phyloP scores from a whole-genome alignment of 345 rosid species.

The Passiflora organensis region DNA sequence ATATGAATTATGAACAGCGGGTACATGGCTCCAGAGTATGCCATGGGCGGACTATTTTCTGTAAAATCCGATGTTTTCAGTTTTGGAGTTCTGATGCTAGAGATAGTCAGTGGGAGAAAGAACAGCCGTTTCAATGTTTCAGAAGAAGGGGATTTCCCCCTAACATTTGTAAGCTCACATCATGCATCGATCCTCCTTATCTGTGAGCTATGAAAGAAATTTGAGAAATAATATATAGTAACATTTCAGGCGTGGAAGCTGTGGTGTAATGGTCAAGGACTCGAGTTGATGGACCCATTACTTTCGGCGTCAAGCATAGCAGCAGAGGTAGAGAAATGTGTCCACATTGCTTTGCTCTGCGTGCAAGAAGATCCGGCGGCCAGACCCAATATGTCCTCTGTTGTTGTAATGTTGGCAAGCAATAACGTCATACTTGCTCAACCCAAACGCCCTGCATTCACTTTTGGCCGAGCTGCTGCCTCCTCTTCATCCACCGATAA shows the following conservation, averaged over 20 bases:
- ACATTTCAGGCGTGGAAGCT: conserved; percentile 14
- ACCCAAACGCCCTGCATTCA: conserved; percentile 3
- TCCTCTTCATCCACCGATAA: not conserved
- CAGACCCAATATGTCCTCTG: conserved; percentile 6
- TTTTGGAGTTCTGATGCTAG: conserved; percentile 14
- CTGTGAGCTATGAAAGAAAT: no score
- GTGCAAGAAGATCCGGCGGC: conserved; percentile 4
- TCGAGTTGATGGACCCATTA: conserved; percentile 4
- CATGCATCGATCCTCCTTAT: no score
- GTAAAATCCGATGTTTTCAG: conserved; percentile 18
- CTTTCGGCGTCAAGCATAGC: not conserved
- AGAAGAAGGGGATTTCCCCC: not conserved
- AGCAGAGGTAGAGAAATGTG: conserved; percentile 5
- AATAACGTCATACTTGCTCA: not conserved
- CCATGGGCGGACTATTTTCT: conserved; percentile 2
- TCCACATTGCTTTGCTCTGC: conserved; percentile 2
- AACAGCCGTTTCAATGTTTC: not conserved
- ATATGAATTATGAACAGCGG: conserved; percentile 1
- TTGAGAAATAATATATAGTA: no score
- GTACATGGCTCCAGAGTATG: conserved; percentile 8
- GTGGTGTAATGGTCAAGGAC: conserved; percentile 4
- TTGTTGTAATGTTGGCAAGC: conserved; percentile 19
- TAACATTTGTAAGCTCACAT: not conserved
- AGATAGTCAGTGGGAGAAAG: conserved; percentile 12
- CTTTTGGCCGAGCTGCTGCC: not conserved